Evolutionary conservation across 768 basidiomycete genomes (phyloP).

Genomic region (Tephrocybe rancida): DNA sequence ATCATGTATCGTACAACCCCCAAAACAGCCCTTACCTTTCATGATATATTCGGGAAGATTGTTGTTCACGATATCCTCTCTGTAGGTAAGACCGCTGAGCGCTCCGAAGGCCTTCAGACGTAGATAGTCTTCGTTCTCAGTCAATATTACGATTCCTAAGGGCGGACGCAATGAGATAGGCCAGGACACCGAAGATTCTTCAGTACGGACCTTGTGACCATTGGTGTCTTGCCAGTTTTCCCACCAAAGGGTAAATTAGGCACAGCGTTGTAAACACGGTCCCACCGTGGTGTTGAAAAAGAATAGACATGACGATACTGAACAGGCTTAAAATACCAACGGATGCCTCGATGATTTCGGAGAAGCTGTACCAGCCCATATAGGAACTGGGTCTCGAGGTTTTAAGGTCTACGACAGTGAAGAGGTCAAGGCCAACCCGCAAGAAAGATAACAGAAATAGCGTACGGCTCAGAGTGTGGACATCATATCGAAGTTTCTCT

Average conservation of each 20-base stretch:
- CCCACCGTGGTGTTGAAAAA: constrained; percentile 9
- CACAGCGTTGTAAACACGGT: constrained; percentile 8
- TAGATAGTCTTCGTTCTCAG: constrained; percentile 8
- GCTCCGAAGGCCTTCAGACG: background rate
- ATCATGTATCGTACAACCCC: background rate
- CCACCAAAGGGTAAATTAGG: constrained; percentile 14
- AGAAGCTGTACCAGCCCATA: constrained; percentile 4
- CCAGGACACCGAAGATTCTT: too few species aligned
- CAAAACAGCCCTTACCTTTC: constrained; percentile 17
- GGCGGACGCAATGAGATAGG: background rate
- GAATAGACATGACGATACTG: constrained; percentile 12
- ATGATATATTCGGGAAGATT: constrained; percentile 32
- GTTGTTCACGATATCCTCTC: constrained; percentile 41
- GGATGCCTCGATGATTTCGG: constrained; percentile 1
- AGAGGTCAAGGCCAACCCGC: background rate
- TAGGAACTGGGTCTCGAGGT: background rate
- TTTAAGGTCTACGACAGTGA: constrained; percentile 1
- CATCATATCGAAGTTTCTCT: constrained; percentile 16
- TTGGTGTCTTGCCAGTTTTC: background rate
- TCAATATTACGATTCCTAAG: constrained; percentile 6
- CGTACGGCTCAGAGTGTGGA: constrained; percentile 13
- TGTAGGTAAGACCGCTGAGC: constrained; percentile 20
- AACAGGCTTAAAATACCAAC: constrained; percentile 5
- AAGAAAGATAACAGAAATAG: background rate
- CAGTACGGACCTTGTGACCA: constrained; percentile 6